These are phyloP conservation scores for Ceratocystiopsis brevicomis DNA, from an alignment of 2,329 filamentous ascomycete species.

Conservation along the genomic window DNA sequence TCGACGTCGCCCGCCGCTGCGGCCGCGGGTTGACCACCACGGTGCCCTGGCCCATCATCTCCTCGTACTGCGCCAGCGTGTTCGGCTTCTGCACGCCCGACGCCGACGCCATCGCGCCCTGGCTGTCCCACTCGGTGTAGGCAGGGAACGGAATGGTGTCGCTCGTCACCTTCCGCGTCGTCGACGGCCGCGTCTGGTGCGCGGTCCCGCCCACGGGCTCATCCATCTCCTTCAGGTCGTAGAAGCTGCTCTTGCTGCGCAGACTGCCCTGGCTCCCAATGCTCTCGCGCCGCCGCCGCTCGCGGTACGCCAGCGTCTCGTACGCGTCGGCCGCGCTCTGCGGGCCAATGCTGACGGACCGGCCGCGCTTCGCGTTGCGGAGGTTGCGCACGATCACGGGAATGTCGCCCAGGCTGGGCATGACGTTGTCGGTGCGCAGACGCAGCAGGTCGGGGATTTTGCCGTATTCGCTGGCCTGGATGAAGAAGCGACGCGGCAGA, in stretches of 20 bases:
- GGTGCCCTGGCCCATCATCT: conserved; percentile 52
- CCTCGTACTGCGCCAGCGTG: conserved; percentile 45
- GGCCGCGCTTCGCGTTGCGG: conserved; percentile 44
- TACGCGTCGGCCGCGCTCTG: conserved; percentile 94
- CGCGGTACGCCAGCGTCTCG: conserved; percentile 81
- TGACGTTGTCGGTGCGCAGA: conserved; percentile 60
- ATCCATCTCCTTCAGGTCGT: conserved; percentile 16
- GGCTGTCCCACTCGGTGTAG: conserved; percentile 17
- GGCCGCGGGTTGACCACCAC: conserved; percentile 14
- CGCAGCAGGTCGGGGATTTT: conserved; percentile 55
- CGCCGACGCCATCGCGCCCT: conserved; percentile 22
- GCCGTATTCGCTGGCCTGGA: conserved; percentile 76
- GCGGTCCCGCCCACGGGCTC: conserved; percentile 11
- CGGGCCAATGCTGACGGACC: conserved; percentile 77
- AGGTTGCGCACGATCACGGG: conserved; percentile 64
- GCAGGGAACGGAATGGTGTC: background rate
- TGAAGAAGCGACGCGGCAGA: conserved; percentile 78
- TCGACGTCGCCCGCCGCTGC: background rate
- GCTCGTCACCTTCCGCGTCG: too few relatives aligned
- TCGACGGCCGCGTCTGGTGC: conserved; percentile 7
- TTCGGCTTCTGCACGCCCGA: conserved; percentile 25
- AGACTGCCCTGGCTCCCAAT: conserved; percentile 30
- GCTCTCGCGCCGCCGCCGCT: conserved; percentile 39
- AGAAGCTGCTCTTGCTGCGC: conserved; percentile 24
- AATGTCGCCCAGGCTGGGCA: conserved; percentile 77